Evolutionary conservation across 2,329 filamentous ascomycete species (phyloP).

Genomic region (Diaporthe sp.): DNA sequence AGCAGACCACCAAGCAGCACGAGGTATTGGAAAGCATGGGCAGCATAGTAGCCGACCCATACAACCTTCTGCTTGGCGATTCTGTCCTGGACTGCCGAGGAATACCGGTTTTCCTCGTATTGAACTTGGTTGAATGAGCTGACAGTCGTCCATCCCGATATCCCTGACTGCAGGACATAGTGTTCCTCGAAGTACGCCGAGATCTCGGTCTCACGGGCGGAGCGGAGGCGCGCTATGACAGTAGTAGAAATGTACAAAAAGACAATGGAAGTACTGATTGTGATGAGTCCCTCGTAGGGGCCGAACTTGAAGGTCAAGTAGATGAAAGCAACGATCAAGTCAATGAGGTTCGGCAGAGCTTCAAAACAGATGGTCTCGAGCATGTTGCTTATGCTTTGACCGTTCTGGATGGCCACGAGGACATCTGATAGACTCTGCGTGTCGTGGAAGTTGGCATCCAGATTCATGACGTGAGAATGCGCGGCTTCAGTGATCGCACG

Average conservation of each 20-base stretch:
- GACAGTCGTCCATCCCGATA: slow-evolving; percentile 69
- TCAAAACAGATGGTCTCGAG: slow-evolving; percentile 69
- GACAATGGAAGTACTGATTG: slow-evolving; percentile 65
- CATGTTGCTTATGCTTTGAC: slow-evolving; percentile 63
- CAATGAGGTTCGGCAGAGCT: slow-evolving; percentile 68
- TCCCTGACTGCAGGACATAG: slow-evolving; percentile 64
- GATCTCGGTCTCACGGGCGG: slow-evolving; percentile 60
- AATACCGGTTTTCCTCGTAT: slow-evolving; percentile 66
- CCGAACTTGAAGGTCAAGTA: slow-evolving; percentile 70
- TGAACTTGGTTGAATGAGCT: slow-evolving; percentile 68
- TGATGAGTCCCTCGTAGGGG: slow-evolving; percentile 71
- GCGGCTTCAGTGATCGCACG: slow-evolving; percentile 64
- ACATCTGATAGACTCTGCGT: slow-evolving; percentile 69
- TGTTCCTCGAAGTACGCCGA: slow-evolving; percentile 66
- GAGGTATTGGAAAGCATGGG: slow-evolving; percentile 67
- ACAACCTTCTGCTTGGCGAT: slow-evolving; percentile 51
- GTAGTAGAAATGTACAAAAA: slow-evolving; percentile 65
- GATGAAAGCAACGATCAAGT: slow-evolving; percentile 67
- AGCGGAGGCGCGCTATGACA: slow-evolving; percentile 62
- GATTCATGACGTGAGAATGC: slow-evolving; percentile 68
- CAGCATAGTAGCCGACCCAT: slow-evolving; percentile 58
- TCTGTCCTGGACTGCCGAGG: slow-evolving; percentile 57
- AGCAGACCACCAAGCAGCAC: slow-evolving; percentile 77
- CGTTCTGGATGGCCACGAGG: slow-evolving; percentile 65
- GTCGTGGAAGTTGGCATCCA: slow-evolving; percentile 71